Percentiles rank a stretch among this genome's conserved stretches.
Conservation (phyloP, 805 yeast species). For the Candida michaelii region DNA sequence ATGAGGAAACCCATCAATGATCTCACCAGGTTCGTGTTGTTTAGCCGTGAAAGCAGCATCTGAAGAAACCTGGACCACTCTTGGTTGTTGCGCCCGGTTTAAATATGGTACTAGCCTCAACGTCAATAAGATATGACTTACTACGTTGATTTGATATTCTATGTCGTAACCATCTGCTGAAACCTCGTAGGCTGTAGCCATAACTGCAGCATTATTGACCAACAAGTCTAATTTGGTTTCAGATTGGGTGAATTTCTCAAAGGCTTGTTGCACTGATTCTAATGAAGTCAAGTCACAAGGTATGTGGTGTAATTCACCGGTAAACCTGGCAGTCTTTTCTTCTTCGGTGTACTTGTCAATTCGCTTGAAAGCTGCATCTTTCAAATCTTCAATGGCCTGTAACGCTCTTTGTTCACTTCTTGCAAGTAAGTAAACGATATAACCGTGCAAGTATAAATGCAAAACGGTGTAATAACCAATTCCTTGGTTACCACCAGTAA, state of each 20-base stretch:
- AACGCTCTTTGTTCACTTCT: slow-evolving; percentile 30
- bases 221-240: slow-evolving; percentile 33
- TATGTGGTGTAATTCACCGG: slow-evolving; percentile 54
- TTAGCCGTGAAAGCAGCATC: slow-evolving; percentile 27
- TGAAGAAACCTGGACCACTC: slow-evolving; percentile 33
- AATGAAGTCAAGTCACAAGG: slow-evolving; percentile 55
- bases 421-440: slow-evolving; percentile 36
- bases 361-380: slow-evolving; percentile 31
- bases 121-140: slow-evolving; percentile 35
- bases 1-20: slow-evolving; percentile 25
- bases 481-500: slow-evolving; percentile 44
- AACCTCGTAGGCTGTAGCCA: slow-evolving; percentile 37
- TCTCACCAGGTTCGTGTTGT: slow-evolving; percentile 24
- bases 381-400: slow-evolving; percentile 33
- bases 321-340: slow-evolving; percentile 19
- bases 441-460: slow-evolving; percentile 42
- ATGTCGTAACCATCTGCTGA: slow-evolving; percentile 40
- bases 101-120: slow-evolving; percentile 28
- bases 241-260: slow-evolving; percentile 20
- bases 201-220: slow-evolving; percentile 42
- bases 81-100: slow-evolving; percentile 22
- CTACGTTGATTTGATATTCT: slow-evolving; percentile 41
- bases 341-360: slow-evolving; percentile 7
- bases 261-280: slow-evolving; percentile 25
- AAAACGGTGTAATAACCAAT: slow-evolving; percentile 41